phyloP scores from a whole-genome alignment of 2,329 filamentous ascomycete genomes.

The Helicocarpus griseus region DNA sequence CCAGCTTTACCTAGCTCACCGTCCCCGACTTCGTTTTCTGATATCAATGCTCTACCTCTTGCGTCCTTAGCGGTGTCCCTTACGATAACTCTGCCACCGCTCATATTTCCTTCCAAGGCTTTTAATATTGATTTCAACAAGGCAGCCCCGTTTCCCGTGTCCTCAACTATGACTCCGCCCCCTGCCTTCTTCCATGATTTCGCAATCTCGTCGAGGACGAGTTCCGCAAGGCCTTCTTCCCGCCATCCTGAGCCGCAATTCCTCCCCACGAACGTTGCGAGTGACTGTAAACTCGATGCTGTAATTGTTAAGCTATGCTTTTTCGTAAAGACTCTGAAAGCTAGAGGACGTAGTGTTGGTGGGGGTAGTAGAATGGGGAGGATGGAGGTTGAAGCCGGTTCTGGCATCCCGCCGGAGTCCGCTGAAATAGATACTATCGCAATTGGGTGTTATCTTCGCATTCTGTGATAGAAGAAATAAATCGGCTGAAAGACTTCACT shows the following conservation, averaged over 20 bases:
- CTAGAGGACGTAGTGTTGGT: slow-evolving; percentile 75
- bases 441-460: neutral
- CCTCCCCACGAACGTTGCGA: slow-evolving; percentile 83
- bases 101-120: slow-evolving; percentile 78
- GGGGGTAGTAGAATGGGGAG: slow-evolving; percentile 84
- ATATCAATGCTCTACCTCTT: slow-evolving; percentile 47
- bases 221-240: slow-evolving; percentile 86
- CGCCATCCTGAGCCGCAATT: slow-evolving; percentile 95
- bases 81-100: slow-evolving; percentile 51
- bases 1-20: slow-evolving; percentile 21
- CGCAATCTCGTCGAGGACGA: slow-evolving; percentile 83
- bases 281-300: slow-evolving; percentile 70
- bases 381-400: slow-evolving; percentile 41
- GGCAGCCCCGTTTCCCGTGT: slow-evolving; percentile 56
- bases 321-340: slow-evolving; percentile 93
- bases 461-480: neutral
- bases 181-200: slow-evolving; percentile 84
- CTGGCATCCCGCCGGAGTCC: slow-evolving; percentile 10
- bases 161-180: slow-evolving; percentile 85
- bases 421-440: neutral
- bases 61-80: slow-evolving; percentile 10
- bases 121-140: slow-evolving; percentile 71
- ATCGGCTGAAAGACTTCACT: neutral
- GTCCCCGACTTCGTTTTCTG: slow-evolving; percentile 53
- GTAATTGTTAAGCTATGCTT: slow-evolving; percentile 92